Conservation (phyloP, 176 grass and related monocot genomes). For the Aegilops umbellulata region DNA sequence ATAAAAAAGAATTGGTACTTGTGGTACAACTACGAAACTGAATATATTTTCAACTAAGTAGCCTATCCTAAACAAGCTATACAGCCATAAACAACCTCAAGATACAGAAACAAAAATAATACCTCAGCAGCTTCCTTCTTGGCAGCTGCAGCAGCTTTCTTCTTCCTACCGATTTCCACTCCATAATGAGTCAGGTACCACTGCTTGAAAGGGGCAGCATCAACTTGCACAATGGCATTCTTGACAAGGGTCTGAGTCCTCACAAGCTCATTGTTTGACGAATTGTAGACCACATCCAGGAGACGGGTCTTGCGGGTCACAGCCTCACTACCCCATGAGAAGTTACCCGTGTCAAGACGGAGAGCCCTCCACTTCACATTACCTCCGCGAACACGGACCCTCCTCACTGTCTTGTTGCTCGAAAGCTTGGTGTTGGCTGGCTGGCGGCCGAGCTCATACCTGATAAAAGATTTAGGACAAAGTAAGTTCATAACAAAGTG, state of each 20-base stretch:
- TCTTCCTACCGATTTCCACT: conserved; percentile 43
- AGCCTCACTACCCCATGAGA: conserved; percentile 46
- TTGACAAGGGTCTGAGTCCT: conserved; percentile 40
- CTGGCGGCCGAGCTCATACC: conserved; percentile 52
- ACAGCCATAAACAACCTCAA: background rate
- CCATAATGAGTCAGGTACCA: conserved; percentile 50
- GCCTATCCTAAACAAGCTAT: background rate
- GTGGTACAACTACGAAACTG: background rate
- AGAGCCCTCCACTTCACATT: conserved; percentile 52
- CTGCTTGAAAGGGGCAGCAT: conserved; percentile 44
- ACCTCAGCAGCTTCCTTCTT: conserved; percentile 51
- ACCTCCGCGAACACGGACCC: conserved; percentile 42
- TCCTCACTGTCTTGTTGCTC: conserved; percentile 49
- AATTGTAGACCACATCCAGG: conserved; percentile 45
- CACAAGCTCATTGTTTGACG: conserved; percentile 47
- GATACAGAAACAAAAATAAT: background rate
- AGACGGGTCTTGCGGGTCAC: conserved; percentile 42
- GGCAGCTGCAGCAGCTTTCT: conserved; percentile 33
- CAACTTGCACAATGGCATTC: conserved; percentile 47
- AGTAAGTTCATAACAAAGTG: background rate
- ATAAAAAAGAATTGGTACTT: background rate
- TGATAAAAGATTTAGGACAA: background rate
- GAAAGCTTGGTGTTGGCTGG: conserved; percentile 43
- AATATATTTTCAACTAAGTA: background rate
- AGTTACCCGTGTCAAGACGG: conserved; percentile 44